Percentiles rank a stretch among this genome's conserved stretches.
Evolutionary conservation across 2,329 filamentous ascomycete genomes (phyloP).

Genomic region (Ceratocystis albifundus): DNA sequence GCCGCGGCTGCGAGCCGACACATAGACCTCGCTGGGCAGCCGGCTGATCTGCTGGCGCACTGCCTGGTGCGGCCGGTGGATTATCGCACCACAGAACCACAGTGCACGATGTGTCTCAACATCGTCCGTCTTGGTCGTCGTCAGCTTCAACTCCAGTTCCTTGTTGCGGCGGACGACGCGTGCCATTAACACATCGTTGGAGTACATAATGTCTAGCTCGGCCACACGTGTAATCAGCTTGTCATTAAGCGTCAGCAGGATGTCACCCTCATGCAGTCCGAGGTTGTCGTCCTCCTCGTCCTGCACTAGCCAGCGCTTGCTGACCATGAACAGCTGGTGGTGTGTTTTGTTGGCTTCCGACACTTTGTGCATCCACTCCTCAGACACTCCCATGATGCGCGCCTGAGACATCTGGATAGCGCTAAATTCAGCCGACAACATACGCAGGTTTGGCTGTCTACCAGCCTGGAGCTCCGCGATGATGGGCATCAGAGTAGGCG

Average conservation of each 20-base stretch:
- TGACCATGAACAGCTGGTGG: slow-evolving; percentile 97
- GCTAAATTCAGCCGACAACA: slow-evolving; percentile 87
- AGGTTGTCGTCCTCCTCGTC: slow-evolving; percentile 31
- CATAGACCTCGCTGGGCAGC: slow-evolving; percentile 91
- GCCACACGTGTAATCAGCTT: slow-evolving; percentile 87
- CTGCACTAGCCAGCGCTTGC: slow-evolving; percentile 67
- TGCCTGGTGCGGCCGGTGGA: slow-evolving; percentile 89
- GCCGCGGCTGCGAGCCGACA: slow-evolving; percentile 72
- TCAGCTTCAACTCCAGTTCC: slow-evolving; percentile 64
- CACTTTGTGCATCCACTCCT: slow-evolving; percentile 90
- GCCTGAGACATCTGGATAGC: slow-evolving; percentile 95
- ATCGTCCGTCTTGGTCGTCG: slow-evolving; percentile 77
- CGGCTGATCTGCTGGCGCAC: slow-evolving; percentile 96
- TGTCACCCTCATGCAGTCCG: slow-evolving; percentile 70
- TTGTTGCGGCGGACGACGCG: slow-evolving; percentile 76
- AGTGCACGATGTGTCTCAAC: slow-evolving; percentile 87
- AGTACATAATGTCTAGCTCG: slow-evolving; percentile 94
- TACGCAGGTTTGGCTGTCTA: slow-evolving; percentile 67
- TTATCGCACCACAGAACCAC: slow-evolving; percentile 85
- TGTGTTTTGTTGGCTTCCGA: slow-evolving; percentile 78
- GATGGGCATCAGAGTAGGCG: slow-evolving; percentile 80
- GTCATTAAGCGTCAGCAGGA: slow-evolving; percentile 80
- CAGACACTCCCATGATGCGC: slow-evolving; percentile 89
- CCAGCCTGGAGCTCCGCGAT: slow-evolving; percentile 74
- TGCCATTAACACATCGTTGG: slow-evolving; percentile 69